These are phyloP conservation scores for Cryptococcus sp. DNA, from an alignment of 1,284 basidiomycete species.

Conservation along the genomic window DNA sequence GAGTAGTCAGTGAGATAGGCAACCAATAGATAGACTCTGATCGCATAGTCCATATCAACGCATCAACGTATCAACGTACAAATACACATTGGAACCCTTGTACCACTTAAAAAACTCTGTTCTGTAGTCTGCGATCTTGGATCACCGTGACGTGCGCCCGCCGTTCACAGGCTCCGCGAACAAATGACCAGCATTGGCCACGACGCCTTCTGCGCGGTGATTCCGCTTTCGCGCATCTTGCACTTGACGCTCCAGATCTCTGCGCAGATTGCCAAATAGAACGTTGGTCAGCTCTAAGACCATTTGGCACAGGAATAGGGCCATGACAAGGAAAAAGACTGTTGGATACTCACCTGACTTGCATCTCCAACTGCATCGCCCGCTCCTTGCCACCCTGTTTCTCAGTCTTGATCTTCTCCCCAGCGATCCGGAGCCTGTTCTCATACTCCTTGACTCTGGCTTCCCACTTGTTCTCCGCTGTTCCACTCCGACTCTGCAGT, in stretches of 20 bases:
- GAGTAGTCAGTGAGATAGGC: too few relatives aligned
- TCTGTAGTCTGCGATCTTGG: not conserved
- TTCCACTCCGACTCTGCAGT: constrained; percentile 67
- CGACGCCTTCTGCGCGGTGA: constrained; percentile 42
- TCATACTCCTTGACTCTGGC: constrained; percentile 90
- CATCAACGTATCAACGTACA: too few relatives aligned
- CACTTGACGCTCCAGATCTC: constrained; percentile 49
- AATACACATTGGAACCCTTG: too few relatives aligned
- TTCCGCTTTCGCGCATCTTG: constrained; percentile 40
- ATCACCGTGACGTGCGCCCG: not conserved
- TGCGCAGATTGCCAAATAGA: constrained; percentile 9
- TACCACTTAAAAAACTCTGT: not conserved
- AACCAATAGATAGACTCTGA: too few relatives aligned
- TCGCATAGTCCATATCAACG: too few relatives aligned
- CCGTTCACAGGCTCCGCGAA: constrained; percentile 1
- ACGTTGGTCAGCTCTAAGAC: constrained; percentile 2
- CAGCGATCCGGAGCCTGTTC: constrained; percentile 73
- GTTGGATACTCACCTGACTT: constrained; percentile 44
- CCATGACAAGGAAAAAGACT: not conserved
- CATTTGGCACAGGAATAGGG: not conserved
- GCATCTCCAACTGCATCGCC: constrained; percentile 55
- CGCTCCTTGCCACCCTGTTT: constrained; percentile 90
- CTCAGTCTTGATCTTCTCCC: constrained; percentile 93
- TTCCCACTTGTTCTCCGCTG: constrained; percentile 85
- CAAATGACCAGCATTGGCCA: constrained; percentile 42